A percentile compares a stretch with the other conserved stretches of the same genome.
Evolutionary conservation across 306 rosid species (phyloP).

Genomic region (Prunus mira): DNA sequence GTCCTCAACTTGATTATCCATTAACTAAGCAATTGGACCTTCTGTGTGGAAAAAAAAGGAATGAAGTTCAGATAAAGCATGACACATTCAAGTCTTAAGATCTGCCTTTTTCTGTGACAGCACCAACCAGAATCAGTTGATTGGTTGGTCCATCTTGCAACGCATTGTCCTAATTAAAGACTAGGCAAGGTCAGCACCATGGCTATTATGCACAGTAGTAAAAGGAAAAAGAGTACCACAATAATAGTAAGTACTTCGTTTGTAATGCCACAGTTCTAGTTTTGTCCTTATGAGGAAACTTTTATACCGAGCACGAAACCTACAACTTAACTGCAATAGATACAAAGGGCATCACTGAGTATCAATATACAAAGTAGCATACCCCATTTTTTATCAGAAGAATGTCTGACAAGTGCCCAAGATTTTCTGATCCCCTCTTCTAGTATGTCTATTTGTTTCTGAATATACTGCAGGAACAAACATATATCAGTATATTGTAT

Average conservation of each 20-base stretch:
- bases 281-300: background rate
- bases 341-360: background rate
- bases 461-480: conserved; percentile 46
- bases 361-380: conserved; percentile 6
- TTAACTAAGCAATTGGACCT: background rate
- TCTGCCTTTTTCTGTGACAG: background rate
- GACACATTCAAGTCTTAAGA: background rate
- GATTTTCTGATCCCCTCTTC: conserved; percentile 50
- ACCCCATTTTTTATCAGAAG: conserved; percentile 28
- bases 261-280: background rate
- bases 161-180: background rate
- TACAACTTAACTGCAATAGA: background rate
- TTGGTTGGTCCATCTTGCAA: background rate
- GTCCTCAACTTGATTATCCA: background rate
- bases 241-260: background rate
- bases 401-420: conserved; percentile 36
- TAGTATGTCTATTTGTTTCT: conserved; percentile 38
- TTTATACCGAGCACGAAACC: background rate
- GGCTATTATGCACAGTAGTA: background rate
- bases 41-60: background rate
- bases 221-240: background rate
- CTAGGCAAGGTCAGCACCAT: background rate
- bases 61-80: background rate
- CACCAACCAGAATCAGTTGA: background rate
- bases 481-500: background rate